Conservation (phyloP, 139 green algal genomes). For the Micractinium sp. region DNA sequence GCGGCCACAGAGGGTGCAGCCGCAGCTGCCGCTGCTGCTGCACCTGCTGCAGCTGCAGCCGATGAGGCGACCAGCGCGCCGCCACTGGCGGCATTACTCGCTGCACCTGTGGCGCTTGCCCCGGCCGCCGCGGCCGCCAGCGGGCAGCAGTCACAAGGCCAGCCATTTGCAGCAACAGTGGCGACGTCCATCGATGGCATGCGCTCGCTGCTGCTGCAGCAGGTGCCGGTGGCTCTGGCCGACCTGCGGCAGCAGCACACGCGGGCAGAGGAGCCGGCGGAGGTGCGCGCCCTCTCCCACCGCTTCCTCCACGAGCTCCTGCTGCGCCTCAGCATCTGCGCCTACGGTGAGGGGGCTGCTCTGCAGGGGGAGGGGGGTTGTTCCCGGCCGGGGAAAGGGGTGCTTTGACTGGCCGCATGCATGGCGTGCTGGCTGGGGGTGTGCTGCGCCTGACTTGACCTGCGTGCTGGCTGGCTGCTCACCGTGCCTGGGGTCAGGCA, state of each 20-base stretch:
- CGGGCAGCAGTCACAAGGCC: not conserved
- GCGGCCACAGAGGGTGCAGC: no score
- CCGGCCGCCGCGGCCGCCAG: not conserved
- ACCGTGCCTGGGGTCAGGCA: no score
- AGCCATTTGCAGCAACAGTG: not conserved
- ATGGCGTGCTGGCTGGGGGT: not conserved
- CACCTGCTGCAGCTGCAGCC: not conserved
- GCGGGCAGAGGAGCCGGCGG: not conserved
- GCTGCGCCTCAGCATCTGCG: constrained; percentile 19
- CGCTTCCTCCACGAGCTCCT: constrained; percentile 16
- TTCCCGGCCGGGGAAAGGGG: no score
- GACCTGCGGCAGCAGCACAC: constrained; percentile 21
- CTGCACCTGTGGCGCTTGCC: not conserved
- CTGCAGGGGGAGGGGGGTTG: not conserved
- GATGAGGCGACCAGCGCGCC: not conserved
- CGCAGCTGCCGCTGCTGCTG: not conserved
- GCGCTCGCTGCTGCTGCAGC: constrained; percentile 32
- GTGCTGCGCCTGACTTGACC: not conserved
- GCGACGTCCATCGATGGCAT: not conserved
- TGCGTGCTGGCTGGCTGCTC: not conserved
- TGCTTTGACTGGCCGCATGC: not conserved
- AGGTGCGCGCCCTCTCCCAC: not conserved
- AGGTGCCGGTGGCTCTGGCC: not conserved
- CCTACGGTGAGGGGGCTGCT: not conserved
- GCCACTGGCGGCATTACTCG: no score